A percentile compares a stretch with the other conserved stretches of the same genome.
phyloP scores from a whole-genome alignment of 768 basidiomycete species.

The Strobilomyces echinocephalus region DNA sequence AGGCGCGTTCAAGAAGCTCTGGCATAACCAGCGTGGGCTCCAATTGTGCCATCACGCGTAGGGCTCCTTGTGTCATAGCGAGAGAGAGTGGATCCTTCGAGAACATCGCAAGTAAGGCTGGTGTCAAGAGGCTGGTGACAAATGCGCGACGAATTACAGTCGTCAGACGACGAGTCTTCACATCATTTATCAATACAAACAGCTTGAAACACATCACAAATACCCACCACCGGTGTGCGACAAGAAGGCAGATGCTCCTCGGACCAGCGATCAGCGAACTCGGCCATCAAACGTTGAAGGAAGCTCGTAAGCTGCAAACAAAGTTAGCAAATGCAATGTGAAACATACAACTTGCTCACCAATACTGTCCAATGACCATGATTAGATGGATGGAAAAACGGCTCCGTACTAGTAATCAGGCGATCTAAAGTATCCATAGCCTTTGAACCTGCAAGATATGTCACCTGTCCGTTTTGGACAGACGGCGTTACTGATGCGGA shows the following conservation, averaged over 20 bases:
- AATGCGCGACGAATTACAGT: constrained; percentile 76
- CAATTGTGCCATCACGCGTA: constrained; percentile 71
- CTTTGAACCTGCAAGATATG: constrained; percentile 76
- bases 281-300: constrained; percentile 66
- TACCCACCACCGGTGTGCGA: constrained; percentile 65
- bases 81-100: constrained; percentile 80
- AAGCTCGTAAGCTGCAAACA: constrained; percentile 66
- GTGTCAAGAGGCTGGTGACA: constrained; percentile 75
- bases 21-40: constrained; percentile 89
- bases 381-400: constrained; percentile 95
- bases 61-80: constrained; percentile 72
- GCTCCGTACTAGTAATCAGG: constrained; percentile 87
- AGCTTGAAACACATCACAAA: neutral
- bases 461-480: constrained; percentile 46
- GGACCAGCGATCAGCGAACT: constrained; percentile 74
- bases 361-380: constrained; percentile 72
- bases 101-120: constrained; percentile 88
- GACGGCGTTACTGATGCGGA: constrained; percentile 58
- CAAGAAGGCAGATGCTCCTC: constrained; percentile 76
- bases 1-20: constrained; percentile 84
- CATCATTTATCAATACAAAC: constrained; percentile 1
- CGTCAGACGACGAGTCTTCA: constrained; percentile 71
- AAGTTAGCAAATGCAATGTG: constrained; percentile 5
- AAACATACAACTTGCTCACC: constrained; percentile 9
- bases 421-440: constrained; percentile 85